Evolutionary conservation across 2,329 filamentous ascomycete genomes (phyloP), one percentile per base, ranked within the genome.

Genomic region (Penicillium thymicola): DNA sequence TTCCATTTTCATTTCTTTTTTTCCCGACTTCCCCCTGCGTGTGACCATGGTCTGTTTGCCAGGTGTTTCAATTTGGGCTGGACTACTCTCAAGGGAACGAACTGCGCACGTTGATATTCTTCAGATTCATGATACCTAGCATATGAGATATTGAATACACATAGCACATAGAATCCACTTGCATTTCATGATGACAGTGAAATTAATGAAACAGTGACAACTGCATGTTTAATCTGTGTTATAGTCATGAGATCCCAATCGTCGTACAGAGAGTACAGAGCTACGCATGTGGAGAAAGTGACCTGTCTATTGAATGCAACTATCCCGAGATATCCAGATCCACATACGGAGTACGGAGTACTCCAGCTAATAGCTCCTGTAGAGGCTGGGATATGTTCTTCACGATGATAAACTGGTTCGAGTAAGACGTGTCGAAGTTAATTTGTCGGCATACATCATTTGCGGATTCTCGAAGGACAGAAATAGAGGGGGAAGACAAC

Each of bases 11-110:
- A 27, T 27, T 21, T 21, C 21, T 21, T 21, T 21, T 21, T 21
- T n/a, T 21, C 16, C 11, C 32, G 21, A 28, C 25, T 28, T 25
- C 16, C 34, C 28, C 32, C 13, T 34, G 16, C 51, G 50, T 58
- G 55, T 18, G 41, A 59, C 58, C 25, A 28, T 46, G 34, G 36
- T 28, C 16, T 44, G 38, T 56, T 55, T 57, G 61, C 50, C 50
- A 37, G 51, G 21, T 28, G 48, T 63, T 51, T 44, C n/a, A 40
- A 45, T 55, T n/a, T 47, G 40, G 57, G 30, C 59, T 59, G 41
- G 50, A 49, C 34, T 16, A 11, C 13, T 38, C 14, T 34, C 14
- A 32, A 36, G 40, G 28, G 27, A 47, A 49, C 18, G 27, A 51
- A 16, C 13, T 34, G 18, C 21, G 18, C 18, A 16, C 30, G 9